Percentiles rank a stretch among this genome's conserved stretches.
Conservation (phyloP, 345 rosid genomes). For the Eucalyptus sp. region DNA sequence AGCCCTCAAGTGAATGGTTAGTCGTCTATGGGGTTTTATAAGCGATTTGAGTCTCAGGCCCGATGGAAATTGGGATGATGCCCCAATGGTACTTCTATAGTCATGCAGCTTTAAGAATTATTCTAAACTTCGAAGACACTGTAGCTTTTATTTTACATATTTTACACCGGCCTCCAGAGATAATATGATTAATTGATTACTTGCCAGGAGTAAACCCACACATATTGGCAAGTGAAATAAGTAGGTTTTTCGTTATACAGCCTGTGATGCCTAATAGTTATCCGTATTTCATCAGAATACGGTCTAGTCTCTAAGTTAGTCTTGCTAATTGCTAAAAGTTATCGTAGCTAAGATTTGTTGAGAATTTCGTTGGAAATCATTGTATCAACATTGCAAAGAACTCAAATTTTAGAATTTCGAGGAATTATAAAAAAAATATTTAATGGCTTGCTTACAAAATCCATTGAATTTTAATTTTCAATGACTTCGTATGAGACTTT, state of each 20-base stretch:
- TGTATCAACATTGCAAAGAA: neutral
- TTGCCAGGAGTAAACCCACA: neutral
- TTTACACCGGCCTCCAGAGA: neutral
- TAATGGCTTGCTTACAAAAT: neutral
- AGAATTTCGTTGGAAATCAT: neutral
- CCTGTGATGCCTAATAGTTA: neutral
- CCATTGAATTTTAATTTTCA: neutral
- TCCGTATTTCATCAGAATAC: fast-evolving
- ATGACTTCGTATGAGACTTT: neutral
- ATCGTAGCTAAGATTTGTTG: neutral
- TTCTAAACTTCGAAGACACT: neutral
- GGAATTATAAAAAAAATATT: neutral
- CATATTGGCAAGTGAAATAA: neutral
- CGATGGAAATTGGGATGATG: neutral
- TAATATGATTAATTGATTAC: neutral
- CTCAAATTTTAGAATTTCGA: neutral
- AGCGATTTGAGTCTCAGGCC: neutral
- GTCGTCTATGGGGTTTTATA: neutral
- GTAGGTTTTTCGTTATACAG: neutral
- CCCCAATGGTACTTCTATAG: neutral
- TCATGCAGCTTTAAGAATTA: neutral
- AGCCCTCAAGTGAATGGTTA: neutral
- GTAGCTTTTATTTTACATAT: neutral
- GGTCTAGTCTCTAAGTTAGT: neutral
- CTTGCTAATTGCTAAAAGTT: neutral